Base-by-base conservation (phyloP, 139 green algal genomes). In the Penium margaritaceum region DNA sequence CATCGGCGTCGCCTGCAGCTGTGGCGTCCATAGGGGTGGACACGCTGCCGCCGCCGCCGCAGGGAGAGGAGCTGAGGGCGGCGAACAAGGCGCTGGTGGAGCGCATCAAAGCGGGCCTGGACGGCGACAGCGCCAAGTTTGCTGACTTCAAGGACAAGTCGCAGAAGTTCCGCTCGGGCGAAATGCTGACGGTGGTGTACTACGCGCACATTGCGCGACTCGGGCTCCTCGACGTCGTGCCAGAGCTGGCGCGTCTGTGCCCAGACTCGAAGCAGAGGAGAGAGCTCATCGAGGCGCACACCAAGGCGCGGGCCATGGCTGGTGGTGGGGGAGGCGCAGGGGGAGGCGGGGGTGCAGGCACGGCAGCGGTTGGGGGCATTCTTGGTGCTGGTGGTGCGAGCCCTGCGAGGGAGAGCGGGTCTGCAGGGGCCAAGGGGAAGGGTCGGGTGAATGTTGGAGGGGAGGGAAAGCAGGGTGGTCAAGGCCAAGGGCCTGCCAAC, bases 31-130 rank as follows among this genome's bases (percentile, higher is more conserved):
- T n/a, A n/a, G n/a, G n/a, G n/a, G n/a, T n/a, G n/a, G n/a, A n/a
- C n/a, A n/a, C n/a, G n/a, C n/a, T n/a, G n/a, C n/a, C n/a, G n/a
- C 60, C 14, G 51, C 21, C 29, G 51, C 51, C 14, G 12, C 24
- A 60, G 24, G 51, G 30, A 38, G 73, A 80, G 32, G 67, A 69
- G 66, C 27, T 80, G 15, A 19, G 37, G 17, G 38, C 73, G 3
- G 73, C 73, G 5, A 80, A 80, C 73, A 37, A 44, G 38, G 68
- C 29, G 6, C 37, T 80, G 24, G 15, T 80, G 12, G 73, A 80
- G 67, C 33, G 38, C 29, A 78, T 80, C 29, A 14, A 39, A 27
- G 4, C 38, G 7, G 43, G 37, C 1, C 12, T 80, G 54, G 32
- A n/a, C 17, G 73, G 67, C 3, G 61, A 80, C 60, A 43, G 80